These are phyloP conservation scores for Heterococcus sp. DNA, from an alignment of 108 stramenopile species.

Conservation along the genomic window DNA sequence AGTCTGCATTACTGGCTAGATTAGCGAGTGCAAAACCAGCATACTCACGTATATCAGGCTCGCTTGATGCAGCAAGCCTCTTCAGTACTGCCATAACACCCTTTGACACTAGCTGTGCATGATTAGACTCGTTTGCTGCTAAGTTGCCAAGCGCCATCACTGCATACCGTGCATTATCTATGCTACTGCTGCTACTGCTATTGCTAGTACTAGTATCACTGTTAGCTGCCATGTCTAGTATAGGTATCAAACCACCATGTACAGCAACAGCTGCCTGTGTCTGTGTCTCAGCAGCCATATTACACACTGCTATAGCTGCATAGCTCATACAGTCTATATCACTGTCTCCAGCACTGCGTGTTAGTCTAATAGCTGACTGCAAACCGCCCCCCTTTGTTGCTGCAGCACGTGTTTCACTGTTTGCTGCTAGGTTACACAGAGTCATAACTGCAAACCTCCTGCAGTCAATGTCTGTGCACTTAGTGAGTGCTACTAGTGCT, in stretches of 20 bases:
- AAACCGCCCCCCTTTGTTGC: conserved; percentile 66
- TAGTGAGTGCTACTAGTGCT: conserved; percentile 56
- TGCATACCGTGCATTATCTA: conserved; percentile 58
- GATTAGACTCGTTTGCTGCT: conserved; percentile 68
- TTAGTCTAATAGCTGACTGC: conserved; percentile 63
- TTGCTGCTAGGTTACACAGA: conserved; percentile 66
- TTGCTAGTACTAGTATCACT: too few species aligned
- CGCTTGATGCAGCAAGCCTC: conserved; percentile 20
- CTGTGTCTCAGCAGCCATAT: conserved; percentile 65
- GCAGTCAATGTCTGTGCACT: conserved; percentile 62
- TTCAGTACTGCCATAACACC: conserved; percentile 55
- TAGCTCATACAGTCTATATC: conserved; percentile 62
- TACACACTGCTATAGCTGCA: conserved; percentile 68
- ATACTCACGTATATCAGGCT: conserved; percentile 52
- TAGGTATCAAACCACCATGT: conserved; percentile 65
- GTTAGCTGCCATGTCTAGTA: conserved; percentile 41
- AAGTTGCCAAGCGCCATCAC: conserved; percentile 68
- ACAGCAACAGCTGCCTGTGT: conserved; percentile 66
- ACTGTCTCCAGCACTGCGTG: conserved; percentile 56
- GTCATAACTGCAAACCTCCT: conserved; percentile 70
- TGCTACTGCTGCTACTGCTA: neutral
- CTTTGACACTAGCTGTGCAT: conserved; percentile 54
- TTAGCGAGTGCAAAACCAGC: conserved; percentile 70
- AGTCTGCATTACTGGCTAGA: conserved; percentile 61
- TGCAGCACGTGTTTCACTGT: conserved; percentile 60